phyloP scores from a whole-genome alignment of 352 stramenopile genomes.

The Phytopythium kandeliae region DNA sequence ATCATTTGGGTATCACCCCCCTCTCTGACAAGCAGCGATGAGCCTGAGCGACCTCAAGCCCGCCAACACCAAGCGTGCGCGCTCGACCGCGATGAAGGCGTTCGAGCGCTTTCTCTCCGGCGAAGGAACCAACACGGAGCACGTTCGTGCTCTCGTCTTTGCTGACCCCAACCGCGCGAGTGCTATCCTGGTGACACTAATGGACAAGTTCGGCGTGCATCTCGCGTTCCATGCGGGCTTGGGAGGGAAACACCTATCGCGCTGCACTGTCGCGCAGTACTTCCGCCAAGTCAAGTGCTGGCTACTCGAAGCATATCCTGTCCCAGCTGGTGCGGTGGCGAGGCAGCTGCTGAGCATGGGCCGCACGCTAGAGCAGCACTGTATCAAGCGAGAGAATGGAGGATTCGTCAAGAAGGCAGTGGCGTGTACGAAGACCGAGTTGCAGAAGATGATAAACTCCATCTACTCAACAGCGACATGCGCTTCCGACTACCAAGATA shows the following conservation, averaged over 20 bases:
- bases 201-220: constrained; percentile 4
- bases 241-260: not conserved
- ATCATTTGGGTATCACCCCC: constrained; percentile 4
- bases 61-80: constrained; percentile 16
- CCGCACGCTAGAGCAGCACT: not conserved
- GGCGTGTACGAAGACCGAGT: not conserved
- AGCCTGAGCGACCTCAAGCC: constrained; percentile 13
- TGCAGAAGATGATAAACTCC: not conserved
- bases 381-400: not conserved
- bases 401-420: not conserved
- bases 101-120: constrained; percentile 13
- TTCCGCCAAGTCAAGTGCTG: not conserved
- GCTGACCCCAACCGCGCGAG: constrained; percentile 3
- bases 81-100: constrained; percentile 5
- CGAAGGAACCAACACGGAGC: constrained; percentile 6
- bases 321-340: not conserved
- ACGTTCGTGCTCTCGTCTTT: constrained; percentile 2
- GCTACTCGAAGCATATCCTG: not conserved
- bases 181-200: constrained; percentile 5
- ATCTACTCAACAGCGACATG: not conserved
- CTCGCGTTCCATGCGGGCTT: not conserved
- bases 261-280: not conserved
- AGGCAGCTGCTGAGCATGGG: not conserved
- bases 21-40: constrained; percentile 11
- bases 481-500: constrained; percentile 15